Evolutionary conservation across 177 flowering plant genomes (phyloP), one percentile per base, ranked within the genome.

Genomic region (Vitis hybrid): DNA sequence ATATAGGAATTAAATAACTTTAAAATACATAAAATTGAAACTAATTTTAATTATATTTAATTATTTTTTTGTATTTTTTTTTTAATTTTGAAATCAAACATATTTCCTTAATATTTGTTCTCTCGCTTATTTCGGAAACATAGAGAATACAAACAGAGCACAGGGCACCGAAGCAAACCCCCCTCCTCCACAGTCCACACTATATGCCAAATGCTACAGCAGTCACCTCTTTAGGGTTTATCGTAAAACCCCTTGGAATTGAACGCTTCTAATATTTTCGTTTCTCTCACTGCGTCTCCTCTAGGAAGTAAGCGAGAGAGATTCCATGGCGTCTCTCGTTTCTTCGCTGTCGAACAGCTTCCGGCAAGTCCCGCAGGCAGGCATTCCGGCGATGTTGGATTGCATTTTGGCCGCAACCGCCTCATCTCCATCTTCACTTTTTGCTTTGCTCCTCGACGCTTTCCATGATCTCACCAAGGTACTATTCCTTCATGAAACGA

Each of bases 341-440:
- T 56, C 76, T 62, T 78, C 92, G 16, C 81, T 94, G 14, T 77
- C 74, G 4, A 77, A 78, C 53, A 86, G 90, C 75, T 85, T 95
- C 75, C 65, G 77, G 51, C 63, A 68, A 56, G 87, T 93, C 45
- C 92, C 94, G 22, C 76, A 88, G 59, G 68, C 79, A 4, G 93
- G 97, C 4, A 68, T 95, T 66, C 91, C 98, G 20, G 77, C 85
- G 52, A 74, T 93, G 72, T 50, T 94, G 51, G 98, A 94, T 71
- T 94, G 95, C 74, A 68, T 93, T 51, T 66, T 93, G 67, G 69
- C 84, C 62, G 86, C 92, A 2, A 81, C 94, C 11, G 74, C 69
- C 22, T 57, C 79, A 29, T 79, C 92, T 76, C 82, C 93, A 2
- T 76, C 86, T 10, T 56, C 78, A 3, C 87, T 95, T 56, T 89